Base-by-base conservation (phyloP, 805 yeast genomes). In the Hanseniaspora opuntiae region DNA sequence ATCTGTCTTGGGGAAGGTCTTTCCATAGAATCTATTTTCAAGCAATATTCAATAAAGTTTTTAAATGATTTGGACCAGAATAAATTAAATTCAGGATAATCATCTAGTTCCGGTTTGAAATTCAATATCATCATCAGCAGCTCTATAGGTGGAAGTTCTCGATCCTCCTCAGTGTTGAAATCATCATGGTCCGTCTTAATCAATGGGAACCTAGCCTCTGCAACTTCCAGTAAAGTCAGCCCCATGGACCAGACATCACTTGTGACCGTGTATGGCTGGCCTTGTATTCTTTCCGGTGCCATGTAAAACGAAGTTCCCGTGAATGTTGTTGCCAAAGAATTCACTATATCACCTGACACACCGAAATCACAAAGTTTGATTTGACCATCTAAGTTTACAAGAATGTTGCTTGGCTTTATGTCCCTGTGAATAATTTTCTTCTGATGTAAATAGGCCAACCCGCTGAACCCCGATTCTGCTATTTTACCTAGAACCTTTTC, bases 201-300 rank as follows among this genome's bases (percentile, higher is more conserved):
- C 64, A 84, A 84, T 8, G 98, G 98, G 65, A 90, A 90, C 58
- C 76, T 72, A n/a, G 95, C 95, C 62, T 79, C 81, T 4, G 97
- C 96, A 28, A 90, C 96, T 64, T 93, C 98, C 62, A 93, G 70
- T 46, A 93, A 69, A 1, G 97, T 89, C 55, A 93, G 72, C 0
- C 98, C 98, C 33, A 93, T 69, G 1, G 97, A 88, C 98, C 98
- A 93, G 16, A 93, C 90, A 65, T 93, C 98, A 61, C 94, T 82
- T 4, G 95, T 86, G 3, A 90, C 96, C 11, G 95, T 84, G 63
- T 93, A 93, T 1, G 96, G 93, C 63, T 87, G 90, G 30, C 96
- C 97, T 70, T 86, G 86, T 50, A 93, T 90, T 60, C 98, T 75
- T 67, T 93, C 98, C 0, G 98, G 98, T 0, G 98, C 97, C 98